Conservation (phyloP, 2,329 filamentous ascomycete species). For the Aspergillus nomiae region DNA sequence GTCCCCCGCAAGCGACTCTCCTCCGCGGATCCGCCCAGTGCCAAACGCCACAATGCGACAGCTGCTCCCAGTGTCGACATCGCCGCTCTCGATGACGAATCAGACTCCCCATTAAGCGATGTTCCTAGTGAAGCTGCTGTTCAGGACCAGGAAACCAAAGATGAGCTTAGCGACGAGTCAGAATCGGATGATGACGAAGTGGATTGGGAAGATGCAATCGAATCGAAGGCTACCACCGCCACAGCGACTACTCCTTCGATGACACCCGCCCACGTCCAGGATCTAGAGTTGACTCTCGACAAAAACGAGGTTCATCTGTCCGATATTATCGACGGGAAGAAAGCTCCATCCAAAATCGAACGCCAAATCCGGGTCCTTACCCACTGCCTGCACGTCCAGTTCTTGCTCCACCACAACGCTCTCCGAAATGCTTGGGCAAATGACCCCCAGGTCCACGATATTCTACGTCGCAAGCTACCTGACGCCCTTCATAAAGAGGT, state of each 20-base stretch:
- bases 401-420: conserved; percentile 86
- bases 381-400: conserved; percentile 87
- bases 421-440: conserved; percentile 82
- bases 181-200: conserved; percentile 58
- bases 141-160: conserved; percentile 37
- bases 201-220: conserved; percentile 61
- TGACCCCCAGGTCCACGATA: conserved; percentile 73
- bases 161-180: conserved; percentile 58
- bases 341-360: conserved; percentile 83
- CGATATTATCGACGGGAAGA: conserved; percentile 68
- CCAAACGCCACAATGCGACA: conserved; percentile 38
- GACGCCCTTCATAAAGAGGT: conserved; percentile 70
- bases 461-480: conserved; percentile 72
- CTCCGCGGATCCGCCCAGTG: conserved; percentile 35
- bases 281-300: conserved; percentile 72
- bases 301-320: conserved; percentile 58
- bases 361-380: conserved; percentile 74
- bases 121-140: conserved; percentile 23
- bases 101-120: conserved; percentile 42
- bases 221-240: conserved; percentile 36
- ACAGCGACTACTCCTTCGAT: conserved; percentile 33
- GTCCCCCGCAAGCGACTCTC: conserved; percentile 46
- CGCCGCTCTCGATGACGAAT: conserved; percentile 28
- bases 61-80: conserved; percentile 22
- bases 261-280: conserved; percentile 59